phyloP scores from a whole-genome alignment of 2,329 filamentous ascomycete species.

The Teratosphaeria pseudoeucalypti region DNA sequence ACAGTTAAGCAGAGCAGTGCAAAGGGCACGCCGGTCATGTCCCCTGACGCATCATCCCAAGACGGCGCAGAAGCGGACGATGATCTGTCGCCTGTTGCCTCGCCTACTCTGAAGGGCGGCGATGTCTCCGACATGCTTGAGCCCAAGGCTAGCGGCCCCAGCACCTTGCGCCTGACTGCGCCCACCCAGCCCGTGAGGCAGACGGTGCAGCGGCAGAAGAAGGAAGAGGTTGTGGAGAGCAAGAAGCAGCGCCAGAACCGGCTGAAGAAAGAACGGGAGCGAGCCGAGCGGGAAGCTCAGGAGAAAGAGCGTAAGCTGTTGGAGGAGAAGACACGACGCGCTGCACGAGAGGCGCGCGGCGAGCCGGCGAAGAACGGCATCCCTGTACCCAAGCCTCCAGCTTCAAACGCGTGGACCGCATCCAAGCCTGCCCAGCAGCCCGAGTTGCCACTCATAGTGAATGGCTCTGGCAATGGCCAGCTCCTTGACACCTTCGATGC shows the following conservation, averaged over 20 bases:
- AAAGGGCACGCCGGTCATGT: constrained; percentile 28
- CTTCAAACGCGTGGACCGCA: constrained; percentile 46
- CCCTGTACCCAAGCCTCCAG: constrained; percentile 36
- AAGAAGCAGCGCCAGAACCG: constrained; percentile 96
- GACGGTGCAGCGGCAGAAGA: constrained; percentile 50
- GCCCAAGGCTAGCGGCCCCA: constrained; percentile 54
- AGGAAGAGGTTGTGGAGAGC: constrained; percentile 58
- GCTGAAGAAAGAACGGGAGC: constrained; percentile 74
- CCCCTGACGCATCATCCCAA: constrained; percentile 59
- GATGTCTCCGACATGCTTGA: constrained; percentile 92
- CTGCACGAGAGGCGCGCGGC: constrained; percentile 72
- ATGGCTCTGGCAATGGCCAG: constrained; percentile 11
- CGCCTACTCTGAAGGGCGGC: constrained; percentile 51
- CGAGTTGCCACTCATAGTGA: constrained; percentile 9
- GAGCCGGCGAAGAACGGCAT: constrained; percentile 71
- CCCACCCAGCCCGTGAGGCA: constrained; percentile 43
- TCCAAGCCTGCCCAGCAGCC: constrained; percentile 11
- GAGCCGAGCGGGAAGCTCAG: constrained; percentile 61
- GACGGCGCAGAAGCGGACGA: constrained; percentile 70
- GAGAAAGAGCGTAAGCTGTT: constrained; percentile 68
- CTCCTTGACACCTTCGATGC: constrained; percentile 44
- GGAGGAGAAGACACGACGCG: constrained; percentile 73
- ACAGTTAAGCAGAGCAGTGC: constrained; percentile 55
- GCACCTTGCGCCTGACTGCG: constrained; percentile 68
- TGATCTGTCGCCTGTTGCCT: constrained; percentile 60